These are phyloP conservation scores for Russula virescens DNA, from an alignment of 768 basidiomycete species.

Conservation along the genomic window DNA sequence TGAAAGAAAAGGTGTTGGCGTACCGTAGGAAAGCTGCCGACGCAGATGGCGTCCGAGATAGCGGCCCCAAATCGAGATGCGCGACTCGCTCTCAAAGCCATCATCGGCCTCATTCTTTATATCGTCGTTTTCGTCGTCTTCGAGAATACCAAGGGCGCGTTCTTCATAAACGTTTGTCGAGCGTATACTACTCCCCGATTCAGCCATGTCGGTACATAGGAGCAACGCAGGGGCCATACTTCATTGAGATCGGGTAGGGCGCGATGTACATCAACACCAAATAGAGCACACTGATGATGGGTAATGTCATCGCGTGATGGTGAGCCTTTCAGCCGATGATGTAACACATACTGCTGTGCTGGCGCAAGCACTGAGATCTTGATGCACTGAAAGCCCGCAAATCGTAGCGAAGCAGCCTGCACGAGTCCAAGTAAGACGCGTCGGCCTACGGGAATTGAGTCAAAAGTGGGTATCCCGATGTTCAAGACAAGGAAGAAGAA, in stretches of 20 bases:
- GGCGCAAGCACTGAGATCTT: conserved; percentile 68
- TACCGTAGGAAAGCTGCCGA: conserved; percentile 49
- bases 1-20: neutral
- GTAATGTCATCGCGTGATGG: neutral
- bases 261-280: conserved; percentile 88
- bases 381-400: conserved; percentile 80
- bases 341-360: conserved; percentile 66
- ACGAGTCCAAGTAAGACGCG: conserved; percentile 69
- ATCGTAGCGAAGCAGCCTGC: conserved; percentile 75
- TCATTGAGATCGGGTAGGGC: conserved; percentile 71
- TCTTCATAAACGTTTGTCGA: conserved; percentile 49
- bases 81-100: conserved; percentile 21
- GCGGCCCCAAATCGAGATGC: conserved; percentile 34
- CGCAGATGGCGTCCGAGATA: conserved; percentile 39
- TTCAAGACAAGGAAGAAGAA: conserved; percentile 85
- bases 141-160: conserved; percentile 43
- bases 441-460: conserved; percentile 61
- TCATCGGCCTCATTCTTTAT: conserved; percentile 26
- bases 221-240: conserved; percentile 34
- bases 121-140: conserved; percentile 25
- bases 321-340: neutral
- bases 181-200: conserved; percentile 35
- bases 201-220: neutral
- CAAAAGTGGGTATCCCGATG: conserved; percentile 68
- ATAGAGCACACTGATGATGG: conserved; percentile 59